Evolutionary conservation across 495 filamentous ascomycete genomes (phyloP).

Genomic region (Astrothelium subdiscretum): DNA sequence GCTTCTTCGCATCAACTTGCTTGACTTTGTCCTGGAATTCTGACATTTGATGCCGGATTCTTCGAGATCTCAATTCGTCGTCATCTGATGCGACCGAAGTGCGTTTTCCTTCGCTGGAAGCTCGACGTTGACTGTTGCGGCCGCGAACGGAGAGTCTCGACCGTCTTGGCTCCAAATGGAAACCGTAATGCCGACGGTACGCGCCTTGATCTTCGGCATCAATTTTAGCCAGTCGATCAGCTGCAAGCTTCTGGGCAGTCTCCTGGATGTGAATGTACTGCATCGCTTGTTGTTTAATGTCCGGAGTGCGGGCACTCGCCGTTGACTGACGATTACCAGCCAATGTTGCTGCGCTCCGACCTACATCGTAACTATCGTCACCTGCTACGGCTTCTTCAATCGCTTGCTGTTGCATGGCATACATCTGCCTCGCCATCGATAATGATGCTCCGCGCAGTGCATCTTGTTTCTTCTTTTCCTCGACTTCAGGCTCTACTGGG

Average conservation of each 20-base stretch:
- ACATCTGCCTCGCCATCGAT: conserved; percentile 82
- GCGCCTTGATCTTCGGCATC: conserved; percentile 35
- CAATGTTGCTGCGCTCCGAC: conserved; percentile 5
- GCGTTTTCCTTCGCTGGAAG: conserved; percentile 53
- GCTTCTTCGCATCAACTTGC: conserved; percentile 62
- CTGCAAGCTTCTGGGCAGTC: conserved; percentile 69
- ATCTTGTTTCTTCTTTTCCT: conserved; percentile 60
- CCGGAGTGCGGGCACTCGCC: neutral
- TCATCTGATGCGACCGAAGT: conserved; percentile 36
- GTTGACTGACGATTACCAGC: neutral
- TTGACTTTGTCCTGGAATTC: conserved; percentile 55
- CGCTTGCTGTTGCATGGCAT: conserved; percentile 49
- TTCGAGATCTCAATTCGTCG: conserved; percentile 55
- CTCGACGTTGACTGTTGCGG: conserved; percentile 31
- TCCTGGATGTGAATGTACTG: conserved; percentile 61
- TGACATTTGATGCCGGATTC: conserved; percentile 72
- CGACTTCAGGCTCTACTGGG: conserved; percentile 55
- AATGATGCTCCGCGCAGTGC: conserved; percentile 69
- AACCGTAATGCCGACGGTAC: conserved; percentile 65
- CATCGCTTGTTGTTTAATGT: conserved; percentile 30
- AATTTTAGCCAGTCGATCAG: conserved; percentile 70
- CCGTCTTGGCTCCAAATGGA: conserved; percentile 19
- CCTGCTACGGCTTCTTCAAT: conserved; percentile 33
- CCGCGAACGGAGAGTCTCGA: conserved; percentile 40
- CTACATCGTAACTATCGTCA: neutral